Percentiles rank a stretch among this genome's conserved stretches.
phyloP scores from a whole-genome alignment of 2,329 filamentous ascomycete genomes.

The Colletotrichum viniferum region DNA sequence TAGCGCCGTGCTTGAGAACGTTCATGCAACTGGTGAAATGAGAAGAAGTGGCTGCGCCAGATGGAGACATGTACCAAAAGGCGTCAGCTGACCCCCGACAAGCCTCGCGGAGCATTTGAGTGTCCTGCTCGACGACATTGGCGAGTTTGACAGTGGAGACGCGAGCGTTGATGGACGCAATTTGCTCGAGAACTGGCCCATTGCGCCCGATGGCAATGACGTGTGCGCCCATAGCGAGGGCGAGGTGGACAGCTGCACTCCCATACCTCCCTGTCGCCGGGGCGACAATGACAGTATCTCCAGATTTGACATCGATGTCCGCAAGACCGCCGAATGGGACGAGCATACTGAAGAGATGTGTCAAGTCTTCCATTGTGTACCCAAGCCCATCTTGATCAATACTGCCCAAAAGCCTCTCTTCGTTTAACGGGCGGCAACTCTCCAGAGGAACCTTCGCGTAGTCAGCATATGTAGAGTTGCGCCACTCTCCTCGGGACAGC shows the following conservation, averaged over 20 bases:
- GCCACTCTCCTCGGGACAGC: constrained; percentile 31
- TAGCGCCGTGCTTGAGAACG: not conserved
- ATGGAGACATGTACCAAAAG: not conserved
- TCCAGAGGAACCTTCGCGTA: constrained; percentile 35
- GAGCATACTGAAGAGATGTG: constrained; percentile 36
- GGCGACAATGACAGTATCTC: constrained; percentile 53
- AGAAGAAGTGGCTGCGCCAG: not conserved
- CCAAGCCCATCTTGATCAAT: constrained; percentile 29
- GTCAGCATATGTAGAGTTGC: constrained; percentile 33
- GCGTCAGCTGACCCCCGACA: not conserved
- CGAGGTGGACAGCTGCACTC: constrained; percentile 50
- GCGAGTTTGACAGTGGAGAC: constrained; percentile 43
- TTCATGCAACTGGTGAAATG: not conserved
- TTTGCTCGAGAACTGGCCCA: constrained; percentile 30
- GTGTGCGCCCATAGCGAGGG: constrained; percentile 53
- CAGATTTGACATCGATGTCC: constrained; percentile 44
- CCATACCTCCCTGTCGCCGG: constrained; percentile 57
- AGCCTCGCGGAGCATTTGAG: constrained; percentile 22
- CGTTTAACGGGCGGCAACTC: constrained; percentile 36
- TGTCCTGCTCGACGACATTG: constrained; percentile 40
- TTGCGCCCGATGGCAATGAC: constrained; percentile 58
- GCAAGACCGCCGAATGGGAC: constrained; percentile 51
- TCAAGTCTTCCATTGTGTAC: constrained; percentile 46
- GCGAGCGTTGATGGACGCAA: constrained; percentile 29
- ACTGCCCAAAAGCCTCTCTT: constrained; percentile 23